Evolutionary conservation across 805 yeast species (phyloP), one percentile per base, ranked within the genome.

Genomic region (Wickerhamomyces hampshirensis): DNA sequence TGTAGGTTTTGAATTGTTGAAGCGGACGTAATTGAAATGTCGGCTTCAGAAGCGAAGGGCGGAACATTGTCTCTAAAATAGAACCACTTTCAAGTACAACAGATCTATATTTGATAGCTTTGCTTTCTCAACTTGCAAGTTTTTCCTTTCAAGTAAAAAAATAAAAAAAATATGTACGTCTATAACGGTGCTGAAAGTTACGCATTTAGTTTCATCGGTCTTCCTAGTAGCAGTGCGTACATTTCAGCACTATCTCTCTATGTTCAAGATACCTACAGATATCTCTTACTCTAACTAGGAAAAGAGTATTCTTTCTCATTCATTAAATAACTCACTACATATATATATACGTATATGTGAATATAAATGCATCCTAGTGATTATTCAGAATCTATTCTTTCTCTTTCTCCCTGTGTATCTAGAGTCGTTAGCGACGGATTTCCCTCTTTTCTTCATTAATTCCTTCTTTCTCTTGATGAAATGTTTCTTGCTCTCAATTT

Each of bases 391-490:
- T 51, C 75, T 67, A 9, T 82, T 73, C 47, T 75, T 69, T 65
- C 94, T 72, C 63, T 74, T 76, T 66, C 98, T 77, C 33, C 94
- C 98, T 3, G 97, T 85, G 62, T 81, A 91, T 59, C 83, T 85
- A 40, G 95, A 84, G 59, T 93, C 98, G 43, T 69, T 70, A 4
- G 98, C 96, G 5, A 91, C 98, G 28, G 65, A 62, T 58, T 84
- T 84, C 30, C 98, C 98, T 55, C 98, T 77, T 60, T 83, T 84
- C 55, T 81, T 82, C 91, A 84, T 87, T 38, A 89, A 68, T 38
- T 85, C 96, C 69, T 93, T 93, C 84, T 93, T 93, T 59, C 98
- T 77, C 50, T 68, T 68, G 48, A 93, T 87, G 58, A 72, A 93
- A 4, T 80, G 93, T 59, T 86, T 88, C 51, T 72, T 76, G 4